Evolutionary conservation across 257 asterid genomes (phyloP).

Genomic region (Primulina eburnea): DNA sequence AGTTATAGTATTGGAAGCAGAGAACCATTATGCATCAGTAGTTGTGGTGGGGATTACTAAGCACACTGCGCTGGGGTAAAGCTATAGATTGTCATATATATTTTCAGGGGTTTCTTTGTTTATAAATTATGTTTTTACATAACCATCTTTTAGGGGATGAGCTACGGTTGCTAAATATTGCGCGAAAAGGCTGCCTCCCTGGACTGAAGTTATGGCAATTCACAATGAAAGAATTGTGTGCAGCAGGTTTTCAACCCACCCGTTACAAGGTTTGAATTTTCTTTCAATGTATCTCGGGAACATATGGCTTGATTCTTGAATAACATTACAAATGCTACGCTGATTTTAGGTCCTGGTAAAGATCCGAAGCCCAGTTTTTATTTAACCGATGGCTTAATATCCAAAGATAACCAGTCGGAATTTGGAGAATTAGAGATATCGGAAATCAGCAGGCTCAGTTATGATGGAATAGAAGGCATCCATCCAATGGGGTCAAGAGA

Average conservation of each 20-base stretch:
- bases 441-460: conserved; percentile 54
- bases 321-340: no score
- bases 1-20: conserved; percentile 72
- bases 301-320: no score
- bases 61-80: conserved; percentile 60
- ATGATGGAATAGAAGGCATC: no score
- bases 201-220: conserved; percentile 72
- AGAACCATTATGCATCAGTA: conserved; percentile 52
- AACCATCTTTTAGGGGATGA: conserved; percentile 47
- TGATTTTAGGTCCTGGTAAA: no score
- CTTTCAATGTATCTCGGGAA: no score
- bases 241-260: conserved; percentile 55
- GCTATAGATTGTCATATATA: background rate
- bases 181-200: conserved; percentile 55
- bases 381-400: no score
- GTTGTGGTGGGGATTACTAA: conserved; percentile 70
- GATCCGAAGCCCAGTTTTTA: no score
- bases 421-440: conserved; percentile 64
- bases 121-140: background rate
- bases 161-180: conserved; percentile 83
- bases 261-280: no score
- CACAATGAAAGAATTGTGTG: conserved; percentile 69
- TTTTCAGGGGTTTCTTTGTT: background rate
- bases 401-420: no score
- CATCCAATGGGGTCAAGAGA: conserved; percentile 21